phyloP scores from a whole-genome alignment of 768 basidiomycete genomes.

The Gymnopilus junonius region DNA sequence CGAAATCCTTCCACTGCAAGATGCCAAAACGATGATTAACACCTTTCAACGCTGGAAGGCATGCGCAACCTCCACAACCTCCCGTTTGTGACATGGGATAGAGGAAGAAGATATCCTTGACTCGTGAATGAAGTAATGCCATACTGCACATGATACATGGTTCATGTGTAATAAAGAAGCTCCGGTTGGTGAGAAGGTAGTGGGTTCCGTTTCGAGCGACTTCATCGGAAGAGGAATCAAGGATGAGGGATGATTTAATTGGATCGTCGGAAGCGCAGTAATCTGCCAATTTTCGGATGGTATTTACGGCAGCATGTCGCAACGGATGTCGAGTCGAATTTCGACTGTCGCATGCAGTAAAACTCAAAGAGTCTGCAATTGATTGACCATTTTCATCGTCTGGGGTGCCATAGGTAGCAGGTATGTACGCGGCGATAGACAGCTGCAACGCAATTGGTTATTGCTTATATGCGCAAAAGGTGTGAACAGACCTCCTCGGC shows the following conservation, averaged over 20 bases:
- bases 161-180: conserved; percentile 92
- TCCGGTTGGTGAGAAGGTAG: conserved; percentile 86
- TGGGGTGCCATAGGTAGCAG: conserved; percentile 47
- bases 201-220: conserved; percentile 63
- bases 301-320: conserved; percentile 82
- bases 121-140: conserved; percentile 94
- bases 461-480: not conserved
- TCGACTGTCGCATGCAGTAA: conserved; percentile 75
- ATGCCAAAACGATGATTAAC: conserved; percentile 91
- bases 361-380: conserved; percentile 26
- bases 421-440: conserved; percentile 76
- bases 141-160: conserved; percentile 99
- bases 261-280: conserved; percentile 37
- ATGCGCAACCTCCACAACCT: conserved; percentile 80
- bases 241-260: not conserved
- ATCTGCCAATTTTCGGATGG: conserved; percentile 70
- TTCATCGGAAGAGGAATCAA: conserved; percentile 18
- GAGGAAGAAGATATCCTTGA: conserved; percentile 82
- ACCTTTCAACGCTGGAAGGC: conserved; percentile 79
- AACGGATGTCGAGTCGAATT: conserved; percentile 73
- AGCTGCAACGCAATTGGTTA: conserved; percentile 46
- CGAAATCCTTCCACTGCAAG: conserved; percentile 58
- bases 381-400: conserved; percentile 19
- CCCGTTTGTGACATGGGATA: conserved; percentile 78
- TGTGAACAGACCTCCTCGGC: conserved; percentile 61